Base-by-base conservation (phyloP, 2,329 filamentous ascomycete species). In the Fusarium nanum region DNA sequence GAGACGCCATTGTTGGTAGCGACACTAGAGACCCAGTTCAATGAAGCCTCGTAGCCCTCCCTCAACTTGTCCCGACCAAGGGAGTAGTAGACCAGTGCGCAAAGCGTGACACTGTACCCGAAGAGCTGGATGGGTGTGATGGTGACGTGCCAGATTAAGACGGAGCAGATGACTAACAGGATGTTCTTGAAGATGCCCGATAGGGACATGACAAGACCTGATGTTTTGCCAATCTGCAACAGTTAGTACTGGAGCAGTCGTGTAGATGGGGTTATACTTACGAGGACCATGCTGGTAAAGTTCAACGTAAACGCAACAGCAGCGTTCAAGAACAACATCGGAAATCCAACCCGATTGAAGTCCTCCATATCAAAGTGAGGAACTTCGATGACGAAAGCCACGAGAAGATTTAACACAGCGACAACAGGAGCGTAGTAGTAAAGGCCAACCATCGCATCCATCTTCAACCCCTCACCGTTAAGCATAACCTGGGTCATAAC, bases 401-500 rank as follows among this genome's bases (percentile, higher is more conserved):
- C 60, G 4, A 50, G 14, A 1, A 65, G 23, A 7, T 65, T 65
- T 6, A 65, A 45, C 3, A 37, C 9, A 7, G 62, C 59, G 10
- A 62, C 60, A 6, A 65, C 41, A 6, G 68, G 68, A 0, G 67
- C 67, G 8, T 64, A 68, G 6, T 71, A 71, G 18, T 71, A 71
- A 0, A 71, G 60, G 1, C 68, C 60, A 16, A 70, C 67, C 48
- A 71, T 54, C 2, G 68, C 59, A 8, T 71, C 56, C 68, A 71
- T 70, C 27, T 64, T 53, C 46, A 70, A 48, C 0, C 68, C 63
- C 18, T 70, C 68, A 2, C 63, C 56, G 9, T 58, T 64, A 6
- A 71, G 53, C 63, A 70, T 70, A 14, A 70, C 27, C 46, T 71
- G 68, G 1, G 68, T 58, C 67, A 70, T 54, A 1, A 71, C 68